phyloP scores from a whole-genome alignment of 495 filamentous ascomycete species.

The Penicillium parvum region DNA sequence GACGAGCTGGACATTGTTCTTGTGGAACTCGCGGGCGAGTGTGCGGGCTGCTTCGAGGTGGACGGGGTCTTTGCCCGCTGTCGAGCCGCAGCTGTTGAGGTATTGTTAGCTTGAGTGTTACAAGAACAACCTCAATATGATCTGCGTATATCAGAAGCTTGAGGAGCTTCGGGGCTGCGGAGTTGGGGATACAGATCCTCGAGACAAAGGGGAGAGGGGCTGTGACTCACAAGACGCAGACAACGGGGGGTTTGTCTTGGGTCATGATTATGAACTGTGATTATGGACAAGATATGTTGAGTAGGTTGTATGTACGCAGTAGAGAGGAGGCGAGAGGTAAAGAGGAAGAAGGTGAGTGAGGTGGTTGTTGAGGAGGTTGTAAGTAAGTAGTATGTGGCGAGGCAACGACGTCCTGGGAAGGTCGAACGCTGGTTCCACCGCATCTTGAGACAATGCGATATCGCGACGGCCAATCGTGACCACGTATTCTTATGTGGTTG shows the following conservation, averaged over 20 bases:
- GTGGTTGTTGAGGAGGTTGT: too few relatives aligned
- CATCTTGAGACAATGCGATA: too few relatives aligned
- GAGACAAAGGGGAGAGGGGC: conserved; percentile 1
- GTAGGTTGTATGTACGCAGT: not conserved
- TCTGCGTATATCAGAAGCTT: too few relatives aligned
- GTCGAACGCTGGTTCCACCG: too few relatives aligned
- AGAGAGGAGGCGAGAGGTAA: not conserved
- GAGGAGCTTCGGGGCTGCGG: not conserved
- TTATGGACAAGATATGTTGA: conserved; percentile 1
- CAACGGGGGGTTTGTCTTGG: conserved; percentile 51
- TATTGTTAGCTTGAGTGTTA: conserved; percentile 4
- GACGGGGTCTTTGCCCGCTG: conserved; percentile 60
- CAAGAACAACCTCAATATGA: too few relatives aligned
- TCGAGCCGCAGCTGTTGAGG: conserved; percentile 63
- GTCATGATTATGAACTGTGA: conserved; percentile 39
- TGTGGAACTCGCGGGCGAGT: conserved; percentile 71
- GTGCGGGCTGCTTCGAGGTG: conserved; percentile 70
- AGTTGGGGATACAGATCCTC: not conserved
- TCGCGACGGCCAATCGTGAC: too few relatives aligned
- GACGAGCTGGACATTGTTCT: conserved; percentile 71
- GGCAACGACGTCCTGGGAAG: too few relatives aligned
- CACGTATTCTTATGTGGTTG: too few relatives aligned
- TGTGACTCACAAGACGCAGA: conserved; percentile 72
- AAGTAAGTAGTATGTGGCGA: too few relatives aligned
- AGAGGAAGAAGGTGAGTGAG: too few relatives aligned